Conservation (phyloP, 148 eudicot genomes). For the Gaultheria prostrata region DNA sequence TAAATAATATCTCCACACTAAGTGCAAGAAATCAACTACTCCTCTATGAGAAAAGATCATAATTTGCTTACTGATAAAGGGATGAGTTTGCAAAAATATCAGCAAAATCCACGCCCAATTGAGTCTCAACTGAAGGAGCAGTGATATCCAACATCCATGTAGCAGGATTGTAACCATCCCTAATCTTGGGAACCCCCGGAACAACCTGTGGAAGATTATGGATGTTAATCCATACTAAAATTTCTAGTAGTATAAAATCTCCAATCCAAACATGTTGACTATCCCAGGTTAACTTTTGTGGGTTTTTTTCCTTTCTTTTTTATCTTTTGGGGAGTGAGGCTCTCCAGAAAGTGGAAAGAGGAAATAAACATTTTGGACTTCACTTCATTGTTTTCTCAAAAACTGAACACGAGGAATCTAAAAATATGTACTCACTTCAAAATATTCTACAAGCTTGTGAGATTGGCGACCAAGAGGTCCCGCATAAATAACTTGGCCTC, state of each 20-base stretch:
- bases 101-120: conserved; percentile 52
- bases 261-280: background rate
- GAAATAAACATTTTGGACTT: background rate
- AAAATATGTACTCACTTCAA: conserved; percentile 44
- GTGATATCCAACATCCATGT: conserved; percentile 83
- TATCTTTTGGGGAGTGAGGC: background rate
- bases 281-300: conserved; percentile 1
- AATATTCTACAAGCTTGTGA: conserved; percentile 54
- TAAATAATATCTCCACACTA: background rate
- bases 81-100: conserved; percentile 47
- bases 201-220: conserved; percentile 39
- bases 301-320: background rate
- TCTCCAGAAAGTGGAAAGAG: background rate
- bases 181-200: conserved; percentile 54
- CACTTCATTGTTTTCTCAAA: background rate
- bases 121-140: conserved; percentile 42
- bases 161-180: conserved; percentile 67
- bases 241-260: background rate
- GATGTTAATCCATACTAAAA: conserved; percentile 8
- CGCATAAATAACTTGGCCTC: conserved; percentile 67
- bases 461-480: conserved; percentile 69
- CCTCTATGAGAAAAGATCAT: background rate
- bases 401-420: too few relatives aligned
- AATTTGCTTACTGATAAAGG: conserved; percentile 44
- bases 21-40: background rate